Evolutionary conservation across 2,329 filamentous ascomycete species (phyloP), one percentile per base, ranked within the genome.

Genomic region (Trichoderma brevicompactum): DNA sequence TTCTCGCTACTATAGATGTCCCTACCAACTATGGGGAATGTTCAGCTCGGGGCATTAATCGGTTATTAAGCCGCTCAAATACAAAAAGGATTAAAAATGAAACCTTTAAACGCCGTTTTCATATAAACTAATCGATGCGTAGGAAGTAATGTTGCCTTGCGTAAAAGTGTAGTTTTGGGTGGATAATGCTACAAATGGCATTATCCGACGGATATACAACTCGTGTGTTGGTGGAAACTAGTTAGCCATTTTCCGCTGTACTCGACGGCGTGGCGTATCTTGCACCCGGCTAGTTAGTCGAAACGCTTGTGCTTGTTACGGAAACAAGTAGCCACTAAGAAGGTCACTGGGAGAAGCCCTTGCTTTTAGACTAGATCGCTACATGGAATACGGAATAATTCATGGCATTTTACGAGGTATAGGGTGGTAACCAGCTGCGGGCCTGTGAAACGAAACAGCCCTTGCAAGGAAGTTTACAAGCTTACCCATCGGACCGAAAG

Each of bases 131-230:
- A 2, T 28, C 48, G n/a, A 53, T 32, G 32, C 32, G 8, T 23
- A 32, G 8, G 7, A 36, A 36, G 23, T 13, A 12, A 5, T 8
- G 28, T 15, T 7, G 28, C 49, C 36, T 9, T 49, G n/a, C 19
- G 34, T 41, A n/a, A 41, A 50, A 50, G 34, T 34, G 10, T 41
- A 3, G 13, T n/a, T 9, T 9, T 32, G 10, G 23, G 23, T 28
- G 23, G 23, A 28, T 23, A 13, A 12, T 54, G 1, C 2, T 2
- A 7, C 6, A 23, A 10, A 15, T n/a, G n/a, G 40, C 3, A n/a
- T 62, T 62, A 53, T 62, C 59, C 59, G 59, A 44, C 59, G 59
- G 59, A 62, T 53, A 62, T 53, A 41, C 46, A 41, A 34, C 23
- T 12, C 8, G 17, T n/a, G 3, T 28, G 59, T 53, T 62, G 48